Evolutionary conservation across 2,329 filamentous ascomycete genomes (phyloP).

Genomic region (Penicillium sp.): DNA sequence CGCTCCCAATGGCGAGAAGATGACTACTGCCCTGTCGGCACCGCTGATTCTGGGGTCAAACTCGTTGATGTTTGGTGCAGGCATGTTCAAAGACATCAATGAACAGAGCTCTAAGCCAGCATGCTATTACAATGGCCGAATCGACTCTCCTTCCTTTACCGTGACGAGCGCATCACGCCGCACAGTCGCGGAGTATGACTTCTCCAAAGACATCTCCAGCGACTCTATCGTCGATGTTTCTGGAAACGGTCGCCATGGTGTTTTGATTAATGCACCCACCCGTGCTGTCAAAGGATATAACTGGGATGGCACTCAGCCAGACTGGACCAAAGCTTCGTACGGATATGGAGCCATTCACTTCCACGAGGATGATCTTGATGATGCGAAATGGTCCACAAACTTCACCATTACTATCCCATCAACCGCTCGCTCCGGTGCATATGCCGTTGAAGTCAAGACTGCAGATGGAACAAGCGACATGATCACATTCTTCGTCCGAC

Average conservation of each 20-base stretch:
- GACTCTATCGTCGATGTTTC: slow-evolving; percentile 21
- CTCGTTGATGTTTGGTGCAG: not conserved
- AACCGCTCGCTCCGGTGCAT: slow-evolving; percentile 26
- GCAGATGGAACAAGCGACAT: slow-evolving; percentile 24
- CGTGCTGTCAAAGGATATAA: slow-evolving; percentile 34
- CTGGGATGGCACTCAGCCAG: slow-evolving; percentile 31
- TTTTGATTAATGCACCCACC: slow-evolving; percentile 35
- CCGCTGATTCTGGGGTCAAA: not conserved
- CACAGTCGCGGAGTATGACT: not conserved
- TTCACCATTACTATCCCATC: slow-evolving; percentile 23
- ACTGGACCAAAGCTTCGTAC: slow-evolving; percentile 34
- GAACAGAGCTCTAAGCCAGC: not conserved
- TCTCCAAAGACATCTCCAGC: not conserved
- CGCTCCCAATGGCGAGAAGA: not conserved
- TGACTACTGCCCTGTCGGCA: not conserved
- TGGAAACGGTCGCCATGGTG: slow-evolving; percentile 23
- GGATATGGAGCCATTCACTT: slow-evolving; percentile 42
- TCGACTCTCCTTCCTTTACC: not conserved
- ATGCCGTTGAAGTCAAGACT: slow-evolving; percentile 23
- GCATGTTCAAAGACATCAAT: not conserved
- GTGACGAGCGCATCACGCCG: not conserved
- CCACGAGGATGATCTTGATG: slow-evolving; percentile 41
- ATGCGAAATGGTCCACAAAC: slow-evolving; percentile 36
- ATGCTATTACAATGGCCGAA: not conserved
- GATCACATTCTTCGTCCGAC: slow-evolving; percentile 37